Base-by-base conservation (phyloP, 768 basidiomycete genomes). In the Melanogaster broomeanus region DNA sequence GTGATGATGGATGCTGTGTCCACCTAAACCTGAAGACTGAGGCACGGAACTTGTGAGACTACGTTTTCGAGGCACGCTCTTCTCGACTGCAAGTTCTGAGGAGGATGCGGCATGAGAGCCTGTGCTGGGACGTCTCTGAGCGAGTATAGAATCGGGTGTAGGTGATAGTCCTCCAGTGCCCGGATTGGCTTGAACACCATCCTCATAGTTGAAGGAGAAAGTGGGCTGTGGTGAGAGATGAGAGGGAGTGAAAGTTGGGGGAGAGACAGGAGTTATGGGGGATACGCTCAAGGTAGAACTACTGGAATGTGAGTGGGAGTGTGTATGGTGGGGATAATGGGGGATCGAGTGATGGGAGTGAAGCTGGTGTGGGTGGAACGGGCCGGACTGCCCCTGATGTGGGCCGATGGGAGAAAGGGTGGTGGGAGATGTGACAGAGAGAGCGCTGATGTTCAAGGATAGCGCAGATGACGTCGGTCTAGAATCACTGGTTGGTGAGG, bases 381-480 rank as follows among this genome's bases (percentile, higher is more conserved):
- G 53, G 80, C 65, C 22, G 63, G 66, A 51, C 66, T 68, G 56
- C 52, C 74, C 56, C 57, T 73, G 54, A 44, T 76, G 76, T 8
- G 77, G 75, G 18, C 75, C 79, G 63, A 83, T 79, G 40, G 87
- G 85, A 12, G 85, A 87, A 47, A 84, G 74, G 53, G 81, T 81
- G 8, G 82, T 76, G 9, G 86, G 85, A 19, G 85, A 87, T 37
- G 84, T 69, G 48, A 90, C 87, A 44, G 80, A 74, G 46, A 90
- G 77, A 1, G 79, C 76, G 22, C 82, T 82, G 50, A 90, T 74
- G 64, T 88, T 90, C 64, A 90, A 79, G 27, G 84, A 81, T 39
- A 89, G 74, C 1, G 74, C 63, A 31, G 77, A 68, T n/a, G 73
- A 60, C 21, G 61, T 66, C 34, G 61, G 64, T 34, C 55, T 58